A percentile compares a stretch with the other conserved stretches of the same genome.
These are phyloP conservation scores for Boletus sp. DNA, from an alignment of 768 basidiomycete genomes.

Conservation along the genomic window DNA sequence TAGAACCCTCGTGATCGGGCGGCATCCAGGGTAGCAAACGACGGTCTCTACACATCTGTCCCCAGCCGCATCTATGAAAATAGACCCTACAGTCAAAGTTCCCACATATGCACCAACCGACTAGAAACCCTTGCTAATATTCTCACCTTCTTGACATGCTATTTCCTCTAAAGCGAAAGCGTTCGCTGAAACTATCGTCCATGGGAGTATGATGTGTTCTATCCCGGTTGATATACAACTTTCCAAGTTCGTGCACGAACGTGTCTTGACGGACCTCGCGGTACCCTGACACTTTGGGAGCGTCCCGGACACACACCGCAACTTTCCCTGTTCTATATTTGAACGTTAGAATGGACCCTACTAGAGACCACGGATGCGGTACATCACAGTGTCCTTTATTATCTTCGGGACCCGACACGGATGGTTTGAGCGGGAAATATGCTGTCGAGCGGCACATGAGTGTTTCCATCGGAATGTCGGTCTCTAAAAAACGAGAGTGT, in stretches of 20 bases:
- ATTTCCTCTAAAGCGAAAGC: background rate
- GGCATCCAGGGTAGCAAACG: background rate
- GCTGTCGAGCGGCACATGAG: background rate
- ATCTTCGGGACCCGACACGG: background rate
- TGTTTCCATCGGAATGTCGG: background rate
- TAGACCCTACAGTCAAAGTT: background rate
- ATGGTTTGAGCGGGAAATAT: background rate
- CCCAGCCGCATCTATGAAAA: background rate
- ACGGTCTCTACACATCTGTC: background rate
- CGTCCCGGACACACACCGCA: background rate
- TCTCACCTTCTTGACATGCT: background rate
- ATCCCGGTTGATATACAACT: background rate
- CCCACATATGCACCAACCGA: background rate
- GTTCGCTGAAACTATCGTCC: background rate
- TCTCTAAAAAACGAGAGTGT: background rate
- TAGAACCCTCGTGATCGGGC: background rate
- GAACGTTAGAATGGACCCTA: background rate
- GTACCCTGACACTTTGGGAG: background rate
- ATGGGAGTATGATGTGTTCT: background rate
- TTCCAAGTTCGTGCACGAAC: conserved; percentile 4
- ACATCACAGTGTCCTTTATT: background rate
- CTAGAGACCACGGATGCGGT: background rate
- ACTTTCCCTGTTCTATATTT: background rate
- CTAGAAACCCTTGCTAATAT: too few species aligned
- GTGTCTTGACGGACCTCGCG: conserved; percentile 2